A percentile compares a stretch with the other conserved stretches of the same genome.
Evolutionary conservation across 495 filamentous ascomycete genomes (phyloP).

Genomic region (Aspergillus nidulans): DNA sequence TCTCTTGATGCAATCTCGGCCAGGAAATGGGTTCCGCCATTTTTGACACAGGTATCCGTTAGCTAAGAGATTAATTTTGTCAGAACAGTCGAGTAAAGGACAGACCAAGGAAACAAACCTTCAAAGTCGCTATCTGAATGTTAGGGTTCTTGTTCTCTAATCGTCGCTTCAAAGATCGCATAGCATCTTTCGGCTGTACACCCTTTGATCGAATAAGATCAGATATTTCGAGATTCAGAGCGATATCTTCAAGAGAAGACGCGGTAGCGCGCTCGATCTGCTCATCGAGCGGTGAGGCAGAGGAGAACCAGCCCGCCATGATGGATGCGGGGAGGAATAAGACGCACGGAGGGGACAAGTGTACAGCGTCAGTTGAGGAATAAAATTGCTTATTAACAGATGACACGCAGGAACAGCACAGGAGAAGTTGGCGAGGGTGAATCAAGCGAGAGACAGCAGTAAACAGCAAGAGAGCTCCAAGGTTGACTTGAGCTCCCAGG

Average conservation of each 20-base stretch:
- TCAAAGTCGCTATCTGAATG: conserved; percentile 85
- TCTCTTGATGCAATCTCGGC: conserved; percentile 91
- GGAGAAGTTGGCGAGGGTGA: not conserved
- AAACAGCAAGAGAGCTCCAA: conserved; percentile 1
- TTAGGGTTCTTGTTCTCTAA: conserved; percentile 97
- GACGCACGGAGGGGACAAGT: not conserved
- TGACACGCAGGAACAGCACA: not conserved
- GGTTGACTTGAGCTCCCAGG: conserved; percentile 2
- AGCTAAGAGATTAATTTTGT: conserved; percentile 45
- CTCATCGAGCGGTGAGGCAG: conserved; percentile 83
- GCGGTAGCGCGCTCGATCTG: conserved; percentile 93
- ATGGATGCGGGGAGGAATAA: conserved; percentile 25
- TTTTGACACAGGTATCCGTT: conserved; percentile 98
- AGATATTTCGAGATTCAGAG: conserved; percentile 94
- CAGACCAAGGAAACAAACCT: conserved; percentile 48
- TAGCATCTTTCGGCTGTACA: conserved; percentile 93
- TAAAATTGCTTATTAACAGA: not conserved
- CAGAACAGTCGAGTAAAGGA: conserved; percentile 7
- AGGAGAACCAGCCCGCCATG: conserved; percentile 92
- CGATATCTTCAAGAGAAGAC: conserved; percentile 95
- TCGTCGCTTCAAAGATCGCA: conserved; percentile 89
- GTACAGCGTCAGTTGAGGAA: not conserved
- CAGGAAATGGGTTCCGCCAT: conserved; percentile 94
- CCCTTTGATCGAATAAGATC: conserved; percentile 95
- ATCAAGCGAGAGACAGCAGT: not conserved